These are phyloP conservation scores for Penicillium sp. DNA, from an alignment of 2,329 filamentous ascomycete genomes.

Conservation along the genomic window DNA sequence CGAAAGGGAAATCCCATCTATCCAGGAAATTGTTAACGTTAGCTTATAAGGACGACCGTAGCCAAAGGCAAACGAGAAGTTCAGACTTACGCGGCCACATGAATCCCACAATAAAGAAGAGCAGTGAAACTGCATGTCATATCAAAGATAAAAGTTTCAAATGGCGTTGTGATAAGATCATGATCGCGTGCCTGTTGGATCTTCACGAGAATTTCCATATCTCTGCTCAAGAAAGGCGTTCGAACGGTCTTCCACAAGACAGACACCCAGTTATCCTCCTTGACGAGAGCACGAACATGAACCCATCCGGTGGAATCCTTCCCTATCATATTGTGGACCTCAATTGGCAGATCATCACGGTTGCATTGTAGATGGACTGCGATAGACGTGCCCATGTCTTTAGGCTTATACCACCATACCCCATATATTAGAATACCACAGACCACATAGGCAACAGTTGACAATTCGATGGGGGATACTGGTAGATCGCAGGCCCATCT, in stretches of 20 bases:
- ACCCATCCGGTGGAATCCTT: not conserved
- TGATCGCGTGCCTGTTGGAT: not conserved
- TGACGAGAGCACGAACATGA: not conserved
- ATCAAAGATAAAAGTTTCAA: not conserved
- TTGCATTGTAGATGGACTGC: constrained; percentile 16
- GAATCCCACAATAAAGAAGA: constrained; percentile 13
- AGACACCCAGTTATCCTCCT: not conserved
- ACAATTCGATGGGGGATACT: constrained; percentile 21
- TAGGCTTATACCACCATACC: constrained; percentile 27
- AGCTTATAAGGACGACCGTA: not conserved
- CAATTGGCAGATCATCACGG: constrained; percentile 11
- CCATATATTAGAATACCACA: constrained; percentile 21
- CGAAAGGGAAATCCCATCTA: not conserved
- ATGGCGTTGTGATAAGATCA: not conserved
- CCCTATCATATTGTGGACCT: constrained; percentile 9
- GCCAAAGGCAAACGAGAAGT: not conserved
- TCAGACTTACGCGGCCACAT: constrained; percentile 22
- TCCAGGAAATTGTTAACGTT: not conserved
- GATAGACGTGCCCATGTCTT: constrained; percentile 27
- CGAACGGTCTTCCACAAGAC: not conserved
- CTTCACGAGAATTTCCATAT: not conserved
- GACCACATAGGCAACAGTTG: constrained; percentile 22
- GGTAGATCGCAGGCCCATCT: constrained; percentile 21
- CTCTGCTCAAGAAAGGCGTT: not conserved
- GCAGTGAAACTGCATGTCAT: not conserved